A percentile compares a stretch with the other conserved stretches of the same genome.
phyloP scores from a whole-genome alignment of 306 rosid genomes.

The Trifolium dubium region DNA sequence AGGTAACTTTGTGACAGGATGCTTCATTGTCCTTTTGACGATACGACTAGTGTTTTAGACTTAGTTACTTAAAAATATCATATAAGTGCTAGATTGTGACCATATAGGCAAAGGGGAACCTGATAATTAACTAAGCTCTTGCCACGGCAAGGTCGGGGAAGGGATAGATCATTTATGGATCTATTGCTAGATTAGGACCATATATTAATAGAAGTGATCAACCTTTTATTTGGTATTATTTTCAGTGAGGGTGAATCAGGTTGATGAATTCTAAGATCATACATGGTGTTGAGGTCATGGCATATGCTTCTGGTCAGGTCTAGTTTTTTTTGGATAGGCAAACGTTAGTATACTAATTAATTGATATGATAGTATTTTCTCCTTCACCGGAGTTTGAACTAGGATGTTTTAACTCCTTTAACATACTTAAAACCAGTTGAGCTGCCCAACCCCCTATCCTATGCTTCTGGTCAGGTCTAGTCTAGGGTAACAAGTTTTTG shows the following conservation, averaged over 20 bases:
- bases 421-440: neutral
- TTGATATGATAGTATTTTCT: neutral
- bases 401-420: neutral
- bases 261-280: neutral
- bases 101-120: neutral
- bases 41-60: neutral
- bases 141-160: neutral
- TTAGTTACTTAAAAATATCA: neutral
- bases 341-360: no score
- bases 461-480: neutral
- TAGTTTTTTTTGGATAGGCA: neutral
- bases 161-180: neutral
- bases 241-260: neutral
- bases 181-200: neutral
- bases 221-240: neutral
- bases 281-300: neutral
- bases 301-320: neutral
- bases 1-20: conserved; percentile 59
- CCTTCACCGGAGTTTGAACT: neutral
- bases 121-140: neutral
- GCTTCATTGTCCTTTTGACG: no score
- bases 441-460: neutral
- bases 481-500: neutral
- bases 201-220: neutral
- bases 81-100: neutral